Evolutionary conservation across 441 rosid genomes (phyloP), one percentile per base, ranked within the genome.

Genomic region (Populus hybrid): DNA sequence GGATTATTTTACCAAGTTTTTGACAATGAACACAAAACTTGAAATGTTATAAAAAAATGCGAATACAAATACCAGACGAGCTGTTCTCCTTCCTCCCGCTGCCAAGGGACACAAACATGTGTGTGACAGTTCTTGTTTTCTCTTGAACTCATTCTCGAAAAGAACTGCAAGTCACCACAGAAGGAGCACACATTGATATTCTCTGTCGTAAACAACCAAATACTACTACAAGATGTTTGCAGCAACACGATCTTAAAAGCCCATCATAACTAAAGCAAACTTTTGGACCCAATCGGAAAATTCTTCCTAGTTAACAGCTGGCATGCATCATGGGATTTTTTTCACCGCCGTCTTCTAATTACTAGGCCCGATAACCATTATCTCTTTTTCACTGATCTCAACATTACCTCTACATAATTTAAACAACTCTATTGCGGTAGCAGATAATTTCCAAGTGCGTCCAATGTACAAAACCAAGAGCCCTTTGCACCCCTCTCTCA

Each of bases 381-480:
- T 75, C 79, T 92, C 94, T 78, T 90, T 90, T 24, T 67, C 79
- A 77, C 40, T 88, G 76, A 93, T 79, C 79, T 84, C 35, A 34
- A 34, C 35, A 34, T 34, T 67, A 16, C 87, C 85, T 89, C 95
- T 86, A 26, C 83, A 66, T 80, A 91, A 66, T 69, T 79, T 93
- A 82, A 95, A 95, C 87, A 87, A 69, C 85, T 91, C 92, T 71
- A 88, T 30, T n/a, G 97, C 92, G 11, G 73, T 53, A 30, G 65
- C 24, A 0, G 85, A 83, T 71, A 89, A 28, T 78, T 72, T 75
- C 26, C 46, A 12, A 34, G 78, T 80, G 71, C 80, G 84, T 63
- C 82, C 84, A 63, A 90, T 81, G 80, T 90, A 88, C 53, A 92
- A 82, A 76, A 90, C 81, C 24, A 75, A 74, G 23, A 95, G 96